Percentiles rank a stretch among this genome's conserved stretches.
These are phyloP conservation scores for Blepharisma japonicum DNA, from an alignment of 73 alveolate genomes.

Conservation along the genomic window DNA sequence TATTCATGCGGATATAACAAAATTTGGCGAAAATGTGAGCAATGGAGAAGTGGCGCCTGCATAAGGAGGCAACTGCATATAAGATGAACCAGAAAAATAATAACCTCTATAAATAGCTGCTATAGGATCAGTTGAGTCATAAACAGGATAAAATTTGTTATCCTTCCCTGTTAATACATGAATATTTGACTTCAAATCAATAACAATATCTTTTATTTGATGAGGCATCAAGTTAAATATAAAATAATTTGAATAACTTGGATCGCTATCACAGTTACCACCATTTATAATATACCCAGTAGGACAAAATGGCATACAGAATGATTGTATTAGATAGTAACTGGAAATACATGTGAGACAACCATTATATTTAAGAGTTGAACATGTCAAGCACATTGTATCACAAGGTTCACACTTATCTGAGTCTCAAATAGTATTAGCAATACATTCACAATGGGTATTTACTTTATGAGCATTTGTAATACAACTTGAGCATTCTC, in stretches of 20 bases:
- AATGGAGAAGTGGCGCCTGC: background rate
- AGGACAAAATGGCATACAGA: slow-evolving; percentile 7
- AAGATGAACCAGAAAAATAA: slow-evolving; percentile 21
- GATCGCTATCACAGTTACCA: background rate
- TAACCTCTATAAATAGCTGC: slow-evolving; percentile 15
- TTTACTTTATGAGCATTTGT: background rate
- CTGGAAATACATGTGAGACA: background rate
- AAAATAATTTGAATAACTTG: background rate
- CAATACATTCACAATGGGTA: background rate
- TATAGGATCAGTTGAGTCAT: slow-evolving; percentile 14
- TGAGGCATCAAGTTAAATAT: background rate
- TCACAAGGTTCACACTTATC: background rate
- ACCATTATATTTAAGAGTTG: background rate
- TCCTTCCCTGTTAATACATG: background rate
- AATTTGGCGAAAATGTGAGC: background rate
- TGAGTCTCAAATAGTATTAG: background rate
- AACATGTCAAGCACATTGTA: background rate
- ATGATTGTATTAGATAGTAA: background rate
- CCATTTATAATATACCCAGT: slow-evolving; percentile 20
- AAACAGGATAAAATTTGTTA: slow-evolving; percentile 5
- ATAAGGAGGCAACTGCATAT: slow-evolving; percentile 11
- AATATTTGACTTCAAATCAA: background rate
- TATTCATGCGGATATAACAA: background rate
- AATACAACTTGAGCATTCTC: background rate
- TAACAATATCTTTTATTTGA: background rate